These are phyloP conservation scores for Kurtzmaniella quercitrusa DNA, from an alignment of 1,139 yeast genomes.

Conservation along the genomic window DNA sequence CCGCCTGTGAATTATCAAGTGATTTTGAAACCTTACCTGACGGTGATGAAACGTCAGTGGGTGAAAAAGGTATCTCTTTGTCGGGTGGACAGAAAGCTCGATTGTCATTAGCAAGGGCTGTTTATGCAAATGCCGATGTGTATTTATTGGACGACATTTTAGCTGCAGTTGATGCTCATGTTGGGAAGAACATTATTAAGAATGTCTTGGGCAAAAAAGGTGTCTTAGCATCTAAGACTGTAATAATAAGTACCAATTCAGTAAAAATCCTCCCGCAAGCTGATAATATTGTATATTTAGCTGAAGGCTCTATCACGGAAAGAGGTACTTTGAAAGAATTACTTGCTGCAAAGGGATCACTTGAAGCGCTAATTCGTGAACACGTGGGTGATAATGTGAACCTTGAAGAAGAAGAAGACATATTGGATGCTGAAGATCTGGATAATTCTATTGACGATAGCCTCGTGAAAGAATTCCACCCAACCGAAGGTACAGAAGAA, in stretches of 20 bases:
- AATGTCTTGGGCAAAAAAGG: slow-evolving; percentile 27
- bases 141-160: slow-evolving; percentile 35
- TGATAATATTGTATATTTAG: slow-evolving; percentile 23
- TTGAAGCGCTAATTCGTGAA: slow-evolving; percentile 22
- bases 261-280: slow-evolving; percentile 32
- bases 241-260: slow-evolving; percentile 35
- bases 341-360: slow-evolving; percentile 16
- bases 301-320: slow-evolving; percentile 25
- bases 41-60: slow-evolving; percentile 39
- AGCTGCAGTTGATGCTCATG: slow-evolving; percentile 41
- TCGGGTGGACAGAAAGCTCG: slow-evolving; percentile 48
- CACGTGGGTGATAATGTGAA: slow-evolving; percentile 16
- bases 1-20: slow-evolving; percentile 33
- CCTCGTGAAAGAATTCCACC: slow-evolving; percentile 5
- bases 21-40: slow-evolving; percentile 36
- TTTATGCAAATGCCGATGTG: slow-evolving; percentile 36
- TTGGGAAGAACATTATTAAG: slow-evolving; percentile 30
- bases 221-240: slow-evolving; percentile 28
- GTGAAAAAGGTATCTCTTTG: slow-evolving; percentile 41
- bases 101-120: slow-evolving; percentile 38
- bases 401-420: slow-evolving; percentile 10
- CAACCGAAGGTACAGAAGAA: slow-evolving; percentile 5
- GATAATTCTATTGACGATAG: not conserved
- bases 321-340: slow-evolving; percentile 28
- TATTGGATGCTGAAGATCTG: slow-evolving; percentile 7